phyloP scores from a whole-genome alignment of 2,329 filamentous ascomycete genomes.

The Cladophialophora immunda region DNA sequence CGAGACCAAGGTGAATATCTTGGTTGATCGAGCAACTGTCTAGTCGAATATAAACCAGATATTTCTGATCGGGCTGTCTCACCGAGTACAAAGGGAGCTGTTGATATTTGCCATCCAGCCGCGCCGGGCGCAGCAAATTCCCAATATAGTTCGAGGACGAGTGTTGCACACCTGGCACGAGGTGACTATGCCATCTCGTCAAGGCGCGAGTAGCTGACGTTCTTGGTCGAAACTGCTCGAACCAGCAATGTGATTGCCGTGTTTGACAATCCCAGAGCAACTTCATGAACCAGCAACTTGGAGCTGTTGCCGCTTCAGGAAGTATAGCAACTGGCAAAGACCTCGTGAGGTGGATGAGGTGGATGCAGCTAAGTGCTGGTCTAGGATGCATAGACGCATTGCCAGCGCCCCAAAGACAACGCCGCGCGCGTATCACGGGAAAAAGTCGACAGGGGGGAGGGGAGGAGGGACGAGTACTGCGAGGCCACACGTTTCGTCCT shows the following conservation, averaged over 20 bases:
- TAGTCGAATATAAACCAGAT: background rate
- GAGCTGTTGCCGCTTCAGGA: constrained; percentile 35
- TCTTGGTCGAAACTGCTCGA: constrained; percentile 14
- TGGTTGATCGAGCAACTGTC: background rate
- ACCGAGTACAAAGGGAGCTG: background rate
- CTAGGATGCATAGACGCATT: constrained; percentile 1
- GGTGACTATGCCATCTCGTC: constrained; percentile 8
- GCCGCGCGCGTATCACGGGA: background rate
- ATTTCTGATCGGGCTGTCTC: background rate
- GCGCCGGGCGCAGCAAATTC: background rate
- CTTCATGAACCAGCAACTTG: constrained; percentile 27
- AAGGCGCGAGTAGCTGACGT: constrained; percentile 8
- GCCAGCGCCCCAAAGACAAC: no score
- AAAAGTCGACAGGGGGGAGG: background rate
- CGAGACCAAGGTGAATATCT: background rate
- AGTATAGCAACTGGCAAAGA: constrained; percentile 14
- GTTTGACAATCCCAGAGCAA: constrained; percentile 7
- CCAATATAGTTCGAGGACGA: background rate
- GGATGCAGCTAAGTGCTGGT: background rate
- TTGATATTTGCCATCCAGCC: background rate
- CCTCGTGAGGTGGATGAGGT: background rate
- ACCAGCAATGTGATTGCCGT: constrained; percentile 22
- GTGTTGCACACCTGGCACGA: background rate
- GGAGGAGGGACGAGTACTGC: no score
- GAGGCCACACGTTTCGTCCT: background rate